Percentiles rank a stretch among this genome's conserved stretches.
Evolutionary conservation across 768 basidiomycete species (phyloP).

Genomic region (Auricularia auricula-judae): DNA sequence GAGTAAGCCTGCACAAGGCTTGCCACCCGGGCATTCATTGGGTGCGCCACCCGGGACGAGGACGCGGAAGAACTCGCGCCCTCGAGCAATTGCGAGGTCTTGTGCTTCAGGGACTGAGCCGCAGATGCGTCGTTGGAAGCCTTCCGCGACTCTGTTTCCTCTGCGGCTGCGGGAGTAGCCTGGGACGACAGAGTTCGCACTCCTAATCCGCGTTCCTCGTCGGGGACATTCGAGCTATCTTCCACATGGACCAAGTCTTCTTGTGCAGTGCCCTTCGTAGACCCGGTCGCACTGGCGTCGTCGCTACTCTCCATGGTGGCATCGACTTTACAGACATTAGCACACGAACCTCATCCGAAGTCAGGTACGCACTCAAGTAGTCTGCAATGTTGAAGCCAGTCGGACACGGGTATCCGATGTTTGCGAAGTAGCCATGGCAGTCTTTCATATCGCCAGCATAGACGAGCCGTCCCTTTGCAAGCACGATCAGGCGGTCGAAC

Average conservation of each 20-base stretch:
- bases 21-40: constrained; percentile 48
- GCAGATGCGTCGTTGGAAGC: constrained; percentile 23
- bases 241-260: constrained; percentile 13
- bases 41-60: constrained; percentile 18
- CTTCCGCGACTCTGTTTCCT: neutral
- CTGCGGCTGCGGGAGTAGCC: constrained; percentile 3
- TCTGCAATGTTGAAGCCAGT: constrained; percentile 96
- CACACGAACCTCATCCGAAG: neutral
- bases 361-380: constrained; percentile 66
- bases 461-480: constrained; percentile 74
- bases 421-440: constrained; percentile 73
- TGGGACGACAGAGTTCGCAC: constrained; percentile 19
- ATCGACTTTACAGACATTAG: constrained; percentile 39
- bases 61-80: constrained; percentile 29
- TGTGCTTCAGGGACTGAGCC: constrained; percentile 43
- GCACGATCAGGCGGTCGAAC: constrained; percentile 83
- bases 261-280: neutral
- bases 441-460: constrained; percentile 70
- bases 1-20: constrained; percentile 66
- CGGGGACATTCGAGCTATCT: constrained; percentile 35
- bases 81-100: constrained; percentile 64
- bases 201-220: constrained; percentile 54
- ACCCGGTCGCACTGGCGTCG: constrained; percentile 1
- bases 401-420: constrained; percentile 76
- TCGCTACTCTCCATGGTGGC: constrained; percentile 46